Base-by-base conservation (phyloP, 257 asterid genomes). In the Capsicum baccatum region DNA sequence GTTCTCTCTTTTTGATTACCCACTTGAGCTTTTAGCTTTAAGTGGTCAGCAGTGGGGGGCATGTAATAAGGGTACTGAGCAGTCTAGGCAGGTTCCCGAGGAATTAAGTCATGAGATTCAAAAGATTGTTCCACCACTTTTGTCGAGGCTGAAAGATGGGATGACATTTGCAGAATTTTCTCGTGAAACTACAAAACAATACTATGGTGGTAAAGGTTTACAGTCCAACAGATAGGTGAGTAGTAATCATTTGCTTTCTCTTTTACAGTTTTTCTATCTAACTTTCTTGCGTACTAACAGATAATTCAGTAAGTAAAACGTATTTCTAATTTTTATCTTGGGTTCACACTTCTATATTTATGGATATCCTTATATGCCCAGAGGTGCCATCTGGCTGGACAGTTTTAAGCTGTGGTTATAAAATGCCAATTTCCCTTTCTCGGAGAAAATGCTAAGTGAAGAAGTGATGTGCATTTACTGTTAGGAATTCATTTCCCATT, bases 121-220 rank as follows among this genome's bases (percentile, higher is more conserved):
- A 44, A 90, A 84, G 71, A 86, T 87, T 76, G 90, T 96, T 80
- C 98, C 99, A 83, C 93, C 96, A 71, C 90, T 96, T 76, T 81
- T 85, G 50, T 87, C 91, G 56, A 85, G 99, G 84, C 71, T 96
- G 89, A 84, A 89, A 83, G 91, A 92, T 82, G 97, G 99, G 79
- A 96, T 96, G 97, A 93, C 94, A 0, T 96, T 93, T 89, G 99
- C 95, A 44, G 98, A 96, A 21, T 96, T 94, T 89, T 91, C 99
- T 3, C 91, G 89, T 64, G 94, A 91, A 87, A 96, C 99, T 62
- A 93, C 97, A 3, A 94, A 92, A 86, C 95, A 90, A 68, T 96
- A 96, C 85, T 96, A 94, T 86, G 94, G 99, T 55, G 92, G 94
- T 57, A 84, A 85, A 4, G 97, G 98, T 35, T 89, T 96, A 86